These are phyloP conservation scores for Meredithiella fracta DNA, from an alignment of 2,329 filamentous ascomycete species.

Conservation along the genomic window DNA sequence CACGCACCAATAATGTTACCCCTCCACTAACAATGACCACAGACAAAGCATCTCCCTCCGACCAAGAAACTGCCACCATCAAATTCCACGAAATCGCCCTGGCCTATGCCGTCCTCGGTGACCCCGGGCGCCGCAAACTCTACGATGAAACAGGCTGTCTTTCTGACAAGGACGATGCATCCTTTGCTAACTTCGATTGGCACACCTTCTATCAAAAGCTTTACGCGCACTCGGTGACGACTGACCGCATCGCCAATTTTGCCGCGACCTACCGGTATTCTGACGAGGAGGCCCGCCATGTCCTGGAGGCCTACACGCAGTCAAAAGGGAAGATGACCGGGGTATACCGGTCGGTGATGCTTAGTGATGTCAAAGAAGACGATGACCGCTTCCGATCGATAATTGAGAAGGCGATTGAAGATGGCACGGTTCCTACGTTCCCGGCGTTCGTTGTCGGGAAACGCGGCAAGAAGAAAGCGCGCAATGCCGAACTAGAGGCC, in stretches of 20 bases:
- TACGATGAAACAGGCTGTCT: constrained; percentile 88
- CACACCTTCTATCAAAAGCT: constrained; percentile 74
- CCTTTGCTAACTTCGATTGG: constrained; percentile 78
- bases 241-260: constrained; percentile 59
- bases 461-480: constrained; percentile 42
- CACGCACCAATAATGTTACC: constrained; percentile 15
- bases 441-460: constrained; percentile 56
- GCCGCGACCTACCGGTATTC: constrained; percentile 66
- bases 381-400: constrained; percentile 70
- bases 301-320: constrained; percentile 60
- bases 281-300: constrained; percentile 64
- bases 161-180: constrained; percentile 54
- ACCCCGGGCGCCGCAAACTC: constrained; percentile 59
- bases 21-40: not conserved
- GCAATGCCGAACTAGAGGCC: constrained; percentile 49
- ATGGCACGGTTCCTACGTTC: constrained; percentile 49
- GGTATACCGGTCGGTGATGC: constrained; percentile 71
- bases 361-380: constrained; percentile 68
- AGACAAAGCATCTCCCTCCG: constrained; percentile 60
- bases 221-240: constrained; percentile 59
- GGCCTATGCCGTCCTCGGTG: constrained; percentile 83
- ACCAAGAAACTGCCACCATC: constrained; percentile 56
- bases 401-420: constrained; percentile 64
- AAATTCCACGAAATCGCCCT: constrained; percentile 86
- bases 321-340: constrained; percentile 57